phyloP scores from a whole-genome alignment of 352 stramenopile species.

The Phytophthora cryptogea region DNA sequence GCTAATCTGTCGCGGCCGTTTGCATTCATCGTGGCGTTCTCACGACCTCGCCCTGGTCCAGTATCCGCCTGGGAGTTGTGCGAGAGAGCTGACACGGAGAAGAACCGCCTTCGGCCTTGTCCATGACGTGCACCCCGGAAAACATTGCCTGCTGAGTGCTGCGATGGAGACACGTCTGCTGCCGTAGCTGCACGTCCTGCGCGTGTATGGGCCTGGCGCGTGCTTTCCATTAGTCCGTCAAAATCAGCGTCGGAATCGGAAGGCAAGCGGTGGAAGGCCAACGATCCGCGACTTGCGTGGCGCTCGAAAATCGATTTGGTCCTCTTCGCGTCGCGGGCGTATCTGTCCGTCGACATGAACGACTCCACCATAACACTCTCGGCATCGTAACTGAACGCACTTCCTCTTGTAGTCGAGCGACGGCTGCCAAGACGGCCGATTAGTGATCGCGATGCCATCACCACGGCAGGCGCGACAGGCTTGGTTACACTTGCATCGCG shows the following conservation, averaged over 20 bases:
- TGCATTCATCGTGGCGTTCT: conserved; percentile 16
- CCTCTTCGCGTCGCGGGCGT: conserved; percentile 47
- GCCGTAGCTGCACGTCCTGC: conserved; percentile 23
- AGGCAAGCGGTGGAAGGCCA: conserved; percentile 72
- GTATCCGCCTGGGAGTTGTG: not conserved
- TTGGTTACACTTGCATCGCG: conserved; percentile 34
- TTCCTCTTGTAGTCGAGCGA: conserved; percentile 56
- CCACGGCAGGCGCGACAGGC: conserved; percentile 33
- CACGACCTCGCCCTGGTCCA: conserved; percentile 1
- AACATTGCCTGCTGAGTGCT: conserved; percentile 61
- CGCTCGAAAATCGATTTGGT: conserved; percentile 71
- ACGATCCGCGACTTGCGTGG: conserved; percentile 81
- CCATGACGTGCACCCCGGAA: conserved; percentile 68
- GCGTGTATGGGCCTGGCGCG: conserved; percentile 6
- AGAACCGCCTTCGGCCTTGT: conserved; percentile 54
- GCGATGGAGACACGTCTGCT: conserved; percentile 14
- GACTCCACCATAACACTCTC: conserved; percentile 91
- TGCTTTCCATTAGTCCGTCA: conserved; percentile 13
- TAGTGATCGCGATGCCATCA: conserved; percentile 35
- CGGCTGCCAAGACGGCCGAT: conserved; percentile 37
- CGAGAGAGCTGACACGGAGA: conserved; percentile 37
- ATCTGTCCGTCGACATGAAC: conserved; percentile 84
- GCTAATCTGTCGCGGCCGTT: conserved; percentile 9
- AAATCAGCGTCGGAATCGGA: conserved; percentile 31
- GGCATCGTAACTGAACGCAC: conserved; percentile 88